Evolutionary conservation across 257 asterid species (phyloP), one percentile per base, ranked within the genome.

Genomic region (Capsicum chinense): DNA sequence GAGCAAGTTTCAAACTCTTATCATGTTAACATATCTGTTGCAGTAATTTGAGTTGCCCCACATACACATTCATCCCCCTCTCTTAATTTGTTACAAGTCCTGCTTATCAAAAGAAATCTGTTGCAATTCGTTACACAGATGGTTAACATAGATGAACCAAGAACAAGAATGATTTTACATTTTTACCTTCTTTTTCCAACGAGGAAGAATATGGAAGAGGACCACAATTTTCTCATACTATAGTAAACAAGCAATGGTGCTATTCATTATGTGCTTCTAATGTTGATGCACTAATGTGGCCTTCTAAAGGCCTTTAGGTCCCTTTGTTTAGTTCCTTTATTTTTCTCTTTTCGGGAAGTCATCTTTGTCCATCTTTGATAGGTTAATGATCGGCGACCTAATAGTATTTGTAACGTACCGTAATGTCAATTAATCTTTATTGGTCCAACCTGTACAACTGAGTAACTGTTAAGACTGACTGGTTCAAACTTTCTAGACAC

Each of bases 401-500:
- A 56, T 16, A 69, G 79, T 42, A 42, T 69, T 42, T 39, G 56
- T 7, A 69, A 16, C 39, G 78, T 69, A 15, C 21, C 13, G 1
- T 39, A 39, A 69, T 69, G 56, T 39, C 54, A 69, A 9, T 16
- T 69, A 1, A 42, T 69, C 56, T 8, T 16, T 37, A 69, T 42
- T 42, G 48, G 81, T 33, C 81, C 4, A 3, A 78, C 3, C 26
- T 15, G 14, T 74, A 73, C 59, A 19, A 10, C 5, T n/a, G 13
- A 50, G 50, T 74, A 73, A 19, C 80, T 73, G 62, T 35, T 74
- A 50, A 74, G 62, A 74, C 59, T 50, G 21, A 13, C 47, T 74
- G 47, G 21, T 74, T 56, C 62, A 50, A 50, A 54, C 3, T 54
- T 74, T 74, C 19, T 56, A 3, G 39, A 26, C 62, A 21, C 47